phyloP scores from a whole-genome alignment of 2,329 filamentous ascomycete species.

The Fusarium xyrophilum region DNA sequence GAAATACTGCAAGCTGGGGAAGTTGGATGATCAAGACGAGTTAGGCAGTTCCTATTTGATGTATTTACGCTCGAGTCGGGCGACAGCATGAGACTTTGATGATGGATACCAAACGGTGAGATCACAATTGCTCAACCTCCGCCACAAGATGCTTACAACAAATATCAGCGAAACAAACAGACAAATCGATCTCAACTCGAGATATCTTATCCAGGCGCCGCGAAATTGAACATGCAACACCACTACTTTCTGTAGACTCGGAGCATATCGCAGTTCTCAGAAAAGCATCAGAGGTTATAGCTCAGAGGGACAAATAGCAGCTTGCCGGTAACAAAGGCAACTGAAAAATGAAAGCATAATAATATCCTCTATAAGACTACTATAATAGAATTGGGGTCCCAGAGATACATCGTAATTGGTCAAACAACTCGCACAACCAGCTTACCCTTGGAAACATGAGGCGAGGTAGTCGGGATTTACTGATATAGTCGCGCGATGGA shows the following conservation, averaged over 20 bases:
- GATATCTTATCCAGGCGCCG: background rate
- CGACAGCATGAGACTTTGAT: background rate
- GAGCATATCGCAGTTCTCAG: background rate
- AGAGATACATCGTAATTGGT: background rate
- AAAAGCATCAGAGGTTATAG: background rate
- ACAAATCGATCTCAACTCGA: background rate
- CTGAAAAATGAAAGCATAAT: background rate
- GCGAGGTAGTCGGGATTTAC: background rate
- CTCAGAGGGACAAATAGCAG: background rate
- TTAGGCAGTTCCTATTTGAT: background rate
- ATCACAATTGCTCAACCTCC: background rate
- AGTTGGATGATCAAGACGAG: background rate
- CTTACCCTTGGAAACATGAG: background rate
- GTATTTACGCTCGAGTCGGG: conserved; percentile 16
- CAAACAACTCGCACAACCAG: background rate
- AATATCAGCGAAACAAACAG: background rate
- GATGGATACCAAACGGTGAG: background rate
- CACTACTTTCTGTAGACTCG: too few relatives aligned
- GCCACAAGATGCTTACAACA: background rate
- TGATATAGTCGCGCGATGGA: conserved; percentile 1
- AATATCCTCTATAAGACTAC: background rate
- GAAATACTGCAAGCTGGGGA: background rate
- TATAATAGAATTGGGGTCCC: background rate
- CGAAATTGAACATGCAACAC: background rate
- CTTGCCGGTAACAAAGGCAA: background rate